Evolutionary conservation across 2,329 filamentous ascomycete species (phyloP), one percentile per base, ranked within the genome.

Genomic region (Cryphonectria nitschkei): DNA sequence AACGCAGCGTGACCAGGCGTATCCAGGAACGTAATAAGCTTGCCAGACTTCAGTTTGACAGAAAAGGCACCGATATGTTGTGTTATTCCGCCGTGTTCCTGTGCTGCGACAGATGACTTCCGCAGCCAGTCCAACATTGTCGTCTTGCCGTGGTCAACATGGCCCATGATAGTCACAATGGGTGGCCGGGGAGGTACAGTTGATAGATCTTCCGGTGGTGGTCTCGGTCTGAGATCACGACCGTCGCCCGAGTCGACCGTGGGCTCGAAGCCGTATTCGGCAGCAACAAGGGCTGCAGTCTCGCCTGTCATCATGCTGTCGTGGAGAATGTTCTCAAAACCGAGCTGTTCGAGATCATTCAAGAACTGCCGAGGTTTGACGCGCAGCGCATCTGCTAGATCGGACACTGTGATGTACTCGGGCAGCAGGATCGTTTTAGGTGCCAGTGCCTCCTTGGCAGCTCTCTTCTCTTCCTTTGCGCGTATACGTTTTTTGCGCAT

Each of bases 1-100:
- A 99, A 99, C 0, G 96, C 97, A 39, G 95, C 94, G 82, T 99
- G 96, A 1, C 96, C 96, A 1, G 96, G 96, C 0, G 96, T 99
- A 78, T 99, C 96, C 39, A 99, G 86, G 84, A 99, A 99, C 0
- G 97, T 99, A 75, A 99, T 97, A 52, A 90, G 89, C 80, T 95
- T 97, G 60, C 95, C 95, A 6, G 90, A 90, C 5, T 93, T 91
- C 85, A 99, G 90, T 26, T 89, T 89, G 1, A 99, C 96, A 8
- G 94, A 94, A 83, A 99, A 99, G 22, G 96, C 96, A 80, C 96
- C 97, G 75, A 99, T 99, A 78, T 99, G 96, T 80, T 99, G 96
- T 0, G 96, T 99, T 78, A 99, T 99, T 50, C 96, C 96, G 73
- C 96, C 96, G 78, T 98, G 95, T 79, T 99, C 96, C 68, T 92